Percentiles rank a stretch among this genome's conserved stretches.
phyloP scores from a whole-genome alignment of 768 basidiomycete genomes.

The Leccinellum albellum region DNA sequence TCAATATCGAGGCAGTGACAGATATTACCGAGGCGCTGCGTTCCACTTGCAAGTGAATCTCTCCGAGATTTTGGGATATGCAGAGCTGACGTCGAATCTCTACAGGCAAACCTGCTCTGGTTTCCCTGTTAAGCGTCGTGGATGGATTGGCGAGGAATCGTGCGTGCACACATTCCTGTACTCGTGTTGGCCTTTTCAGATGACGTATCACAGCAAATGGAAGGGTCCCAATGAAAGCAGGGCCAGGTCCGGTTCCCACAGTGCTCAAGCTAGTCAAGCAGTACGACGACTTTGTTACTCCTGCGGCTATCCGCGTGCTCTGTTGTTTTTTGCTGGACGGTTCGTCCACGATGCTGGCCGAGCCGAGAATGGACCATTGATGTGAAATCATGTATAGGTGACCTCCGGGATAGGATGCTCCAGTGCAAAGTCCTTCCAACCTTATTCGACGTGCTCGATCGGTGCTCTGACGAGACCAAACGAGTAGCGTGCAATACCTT shows the following conservation, averaged over 20 bases:
- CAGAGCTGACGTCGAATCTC: neutral
- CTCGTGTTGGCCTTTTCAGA: neutral
- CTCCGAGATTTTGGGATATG: neutral
- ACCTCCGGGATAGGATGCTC: conserved; percentile 20
- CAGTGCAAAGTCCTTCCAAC: conserved; percentile 8
- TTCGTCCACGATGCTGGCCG: neutral
- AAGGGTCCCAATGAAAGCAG: conserved; percentile 6
- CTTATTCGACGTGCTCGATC: conserved; percentile 20
- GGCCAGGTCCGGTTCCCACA: conserved; percentile 1
- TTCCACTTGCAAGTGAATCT: conserved; percentile 12
- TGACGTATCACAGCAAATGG: conserved; percentile 1
- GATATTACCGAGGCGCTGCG: conserved; percentile 17
- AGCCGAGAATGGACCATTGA: neutral
- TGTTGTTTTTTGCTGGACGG: conserved; percentile 24
- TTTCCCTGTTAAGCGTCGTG: conserved; percentile 21
- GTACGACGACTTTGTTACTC: conserved; percentile 29
- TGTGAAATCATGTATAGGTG: conserved; percentile 4
- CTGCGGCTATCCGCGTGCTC: conserved; percentile 24
- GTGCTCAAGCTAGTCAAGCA: conserved; percentile 20
- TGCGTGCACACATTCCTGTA: neutral
- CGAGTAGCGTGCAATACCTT: conserved; percentile 11
- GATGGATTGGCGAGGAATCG: conserved; percentile 14
- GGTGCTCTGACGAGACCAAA: conserved; percentile 20
- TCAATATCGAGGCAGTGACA: conserved; percentile 14
- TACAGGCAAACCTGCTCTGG: conserved; percentile 20